Conservation (phyloP, 2,329 filamentous ascomycete genomes). For the Penicillium sp. region DNA sequence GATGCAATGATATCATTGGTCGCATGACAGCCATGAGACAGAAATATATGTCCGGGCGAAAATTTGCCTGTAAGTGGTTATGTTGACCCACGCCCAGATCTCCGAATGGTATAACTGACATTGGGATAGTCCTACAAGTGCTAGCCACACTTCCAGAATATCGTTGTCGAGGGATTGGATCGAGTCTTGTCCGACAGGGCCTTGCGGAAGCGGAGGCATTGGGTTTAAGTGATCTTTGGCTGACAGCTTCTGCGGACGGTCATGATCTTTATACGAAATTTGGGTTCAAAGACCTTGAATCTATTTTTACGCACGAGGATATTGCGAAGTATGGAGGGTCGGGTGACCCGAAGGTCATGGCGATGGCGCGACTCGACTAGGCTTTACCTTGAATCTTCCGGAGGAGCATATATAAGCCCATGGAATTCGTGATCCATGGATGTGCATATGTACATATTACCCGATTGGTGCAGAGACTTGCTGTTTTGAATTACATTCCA, state of each 20-base stretch:
- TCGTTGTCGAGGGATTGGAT: neutral
- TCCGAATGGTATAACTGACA: neutral
- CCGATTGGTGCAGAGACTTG: too few species aligned
- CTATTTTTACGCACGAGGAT: neutral
- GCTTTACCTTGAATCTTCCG: too few species aligned
- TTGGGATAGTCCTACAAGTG: neutral
- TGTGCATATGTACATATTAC: too few species aligned
- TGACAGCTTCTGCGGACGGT: neutral
- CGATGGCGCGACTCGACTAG: neutral
- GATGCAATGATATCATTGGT: neutral
- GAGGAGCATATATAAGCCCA: too few species aligned
- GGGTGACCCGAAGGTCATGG: neutral
- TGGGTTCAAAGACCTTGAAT: constrained; percentile 1
- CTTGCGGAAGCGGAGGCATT: neutral
- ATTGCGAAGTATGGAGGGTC: neutral
- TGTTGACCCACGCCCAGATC: too few species aligned
- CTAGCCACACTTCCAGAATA: neutral
- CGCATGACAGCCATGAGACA: neutral
- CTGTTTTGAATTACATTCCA: too few species aligned
- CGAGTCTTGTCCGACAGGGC: neutral
- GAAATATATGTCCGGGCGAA: neutral
- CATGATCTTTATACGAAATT: neutral
- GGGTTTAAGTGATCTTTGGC: neutral
- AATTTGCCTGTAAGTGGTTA: neutral
- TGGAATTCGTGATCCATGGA: too few species aligned